A percentile compares a stretch with the other conserved stretches of the same genome.
Conservation (phyloP, 2,329 filamentous ascomycete species). For the Pyrenophora graminea region DNA sequence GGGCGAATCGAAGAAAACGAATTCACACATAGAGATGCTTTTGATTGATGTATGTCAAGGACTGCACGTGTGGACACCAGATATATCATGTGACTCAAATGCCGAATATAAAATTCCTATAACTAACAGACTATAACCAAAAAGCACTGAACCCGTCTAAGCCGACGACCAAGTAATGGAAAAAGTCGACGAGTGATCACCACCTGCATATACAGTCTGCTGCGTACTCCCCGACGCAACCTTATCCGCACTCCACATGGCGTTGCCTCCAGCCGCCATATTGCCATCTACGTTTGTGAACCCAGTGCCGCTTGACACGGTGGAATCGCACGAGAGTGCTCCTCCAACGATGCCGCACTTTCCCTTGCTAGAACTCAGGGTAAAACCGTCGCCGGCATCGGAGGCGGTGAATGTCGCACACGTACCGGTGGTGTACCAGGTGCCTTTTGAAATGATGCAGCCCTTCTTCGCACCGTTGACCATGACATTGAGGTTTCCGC, state of each 20-base stretch:
- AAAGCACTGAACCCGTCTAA: neutral
- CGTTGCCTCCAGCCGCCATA: slow-evolving; percentile 46
- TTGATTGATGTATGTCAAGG: no score
- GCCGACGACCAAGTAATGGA: slow-evolving; percentile 46
- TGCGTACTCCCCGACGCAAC: slow-evolving; percentile 51
- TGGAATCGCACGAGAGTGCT: slow-evolving; percentile 60
- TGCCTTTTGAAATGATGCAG: slow-evolving; percentile 69
- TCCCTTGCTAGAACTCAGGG: slow-evolving; percentile 41
- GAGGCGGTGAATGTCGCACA: slow-evolving; percentile 68
- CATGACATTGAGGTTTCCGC: slow-evolving; percentile 63
- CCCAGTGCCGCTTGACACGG: slow-evolving; percentile 49
- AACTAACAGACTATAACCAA: no score
- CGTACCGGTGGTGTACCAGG: slow-evolving; percentile 69
- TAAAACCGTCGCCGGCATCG: slow-evolving; percentile 36
- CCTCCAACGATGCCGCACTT: slow-evolving; percentile 60
- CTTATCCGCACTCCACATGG: slow-evolving; percentile 51
- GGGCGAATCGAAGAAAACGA: no score
- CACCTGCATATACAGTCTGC: slow-evolving; percentile 49
- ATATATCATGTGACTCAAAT: no score
- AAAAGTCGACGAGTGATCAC: slow-evolving; percentile 39
- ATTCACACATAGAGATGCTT: no score
- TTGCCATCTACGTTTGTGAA: slow-evolving; percentile 47
- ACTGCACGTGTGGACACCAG: no score
- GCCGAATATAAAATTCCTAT: neutral
- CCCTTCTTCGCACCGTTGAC: slow-evolving; percentile 57